phyloP scores from a whole-genome alignment of 1,284 basidiomycete species.

The Apiotrichum sp. region DNA sequence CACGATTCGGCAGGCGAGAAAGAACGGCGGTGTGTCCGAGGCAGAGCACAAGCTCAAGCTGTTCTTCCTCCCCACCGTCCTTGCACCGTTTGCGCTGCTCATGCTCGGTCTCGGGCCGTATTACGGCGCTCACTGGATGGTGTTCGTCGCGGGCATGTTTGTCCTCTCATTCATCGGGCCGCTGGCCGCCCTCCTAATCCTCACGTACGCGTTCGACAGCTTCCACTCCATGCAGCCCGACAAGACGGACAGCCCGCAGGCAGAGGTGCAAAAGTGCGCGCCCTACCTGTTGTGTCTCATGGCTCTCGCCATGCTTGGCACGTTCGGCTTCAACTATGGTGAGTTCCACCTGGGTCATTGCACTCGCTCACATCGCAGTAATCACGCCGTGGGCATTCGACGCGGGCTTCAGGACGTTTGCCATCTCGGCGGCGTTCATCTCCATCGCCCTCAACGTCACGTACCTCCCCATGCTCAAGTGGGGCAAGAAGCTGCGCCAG shows the following conservation, averaged over 20 bases:
- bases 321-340: conserved; percentile 14
- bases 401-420: conserved; percentile 9
- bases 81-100: conserved; percentile 17
- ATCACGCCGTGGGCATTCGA: conserved; percentile 17
- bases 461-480: not conserved
- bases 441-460: not conserved
- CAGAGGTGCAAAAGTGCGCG: conserved; percentile 15
- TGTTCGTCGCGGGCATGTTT: conserved; percentile 19
- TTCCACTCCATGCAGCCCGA: conserved; percentile 18
- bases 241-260: conserved; percentile 9
- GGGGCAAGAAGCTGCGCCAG: conserved; percentile 1
- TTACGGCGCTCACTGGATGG: conserved; percentile 25
- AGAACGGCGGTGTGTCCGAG: conserved; percentile 20
- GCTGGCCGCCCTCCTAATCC: conserved; percentile 13
- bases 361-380: conserved; percentile 1
- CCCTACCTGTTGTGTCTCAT: conserved; percentile 11
- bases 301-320: conserved; percentile 11
- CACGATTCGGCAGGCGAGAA: conserved; percentile 9
- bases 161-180: conserved; percentile 19
- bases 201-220: conserved; percentile 23
- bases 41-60: conserved; percentile 22
- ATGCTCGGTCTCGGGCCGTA: conserved; percentile 27
- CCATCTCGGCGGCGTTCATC: conserved; percentile 9
- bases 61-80: conserved; percentile 16
- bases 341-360: not conserved